Evolutionary conservation across 2,329 filamentous ascomycete species (phyloP).

Genomic region (Fonsecaea pugnacius): DNA sequence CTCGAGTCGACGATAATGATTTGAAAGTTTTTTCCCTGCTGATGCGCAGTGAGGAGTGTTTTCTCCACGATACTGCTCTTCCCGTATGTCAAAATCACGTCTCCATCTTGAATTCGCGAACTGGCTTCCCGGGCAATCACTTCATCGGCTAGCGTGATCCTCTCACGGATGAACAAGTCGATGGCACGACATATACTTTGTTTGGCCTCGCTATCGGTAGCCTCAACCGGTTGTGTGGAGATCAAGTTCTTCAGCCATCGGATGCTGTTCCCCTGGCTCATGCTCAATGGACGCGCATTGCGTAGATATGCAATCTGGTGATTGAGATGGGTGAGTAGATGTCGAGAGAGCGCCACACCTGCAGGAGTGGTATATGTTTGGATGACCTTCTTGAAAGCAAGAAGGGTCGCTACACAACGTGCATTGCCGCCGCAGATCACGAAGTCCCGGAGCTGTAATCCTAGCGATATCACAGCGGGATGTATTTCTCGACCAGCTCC

Average conservation of each 20-base stretch:
- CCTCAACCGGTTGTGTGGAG: constrained; percentile 83
- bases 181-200: constrained; percentile 76
- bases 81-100: constrained; percentile 84
- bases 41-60: constrained; percentile 71
- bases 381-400: constrained; percentile 94
- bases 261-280: constrained; percentile 96
- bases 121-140: constrained; percentile 79
- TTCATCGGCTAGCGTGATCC: constrained; percentile 82
- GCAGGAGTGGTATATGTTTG: constrained; percentile 88
- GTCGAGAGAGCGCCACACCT: constrained; percentile 81
- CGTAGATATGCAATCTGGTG: constrained; percentile 95
- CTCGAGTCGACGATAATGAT: constrained; percentile 83
- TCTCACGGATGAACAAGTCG: constrained; percentile 86
- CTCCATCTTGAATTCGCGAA: constrained; percentile 75
- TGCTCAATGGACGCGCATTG: constrained; percentile 83
- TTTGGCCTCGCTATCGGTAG: constrained; percentile 81
- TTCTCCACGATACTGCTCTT: constrained; percentile 85
- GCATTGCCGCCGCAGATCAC: constrained; percentile 86
- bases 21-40: constrained; percentile 72
- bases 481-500: constrained; percentile 75
- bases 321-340: constrained; percentile 89
- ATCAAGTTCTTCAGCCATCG: constrained; percentile 92
- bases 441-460: constrained; percentile 88
- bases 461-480: constrained; percentile 80
- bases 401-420: constrained; percentile 80